Evolutionary conservation across 202 grass and related monocot species (phyloP), one percentile per base, ranked within the genome.

Genomic region (Panicum virgatum): DNA sequence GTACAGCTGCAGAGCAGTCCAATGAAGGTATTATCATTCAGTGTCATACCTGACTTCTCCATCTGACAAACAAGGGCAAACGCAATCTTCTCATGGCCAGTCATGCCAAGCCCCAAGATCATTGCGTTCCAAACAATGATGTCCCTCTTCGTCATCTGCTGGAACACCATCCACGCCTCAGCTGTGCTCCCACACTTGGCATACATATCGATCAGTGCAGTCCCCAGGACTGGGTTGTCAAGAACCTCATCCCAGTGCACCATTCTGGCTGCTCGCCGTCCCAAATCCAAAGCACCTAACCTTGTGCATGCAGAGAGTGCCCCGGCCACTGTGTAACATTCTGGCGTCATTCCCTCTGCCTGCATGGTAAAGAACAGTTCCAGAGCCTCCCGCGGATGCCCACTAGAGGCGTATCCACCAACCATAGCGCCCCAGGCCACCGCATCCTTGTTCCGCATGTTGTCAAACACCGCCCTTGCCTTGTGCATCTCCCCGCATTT

Each of bases 101-200:
- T 77, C 84, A 93, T 85, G 59, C 88, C 74, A 27, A 97, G 86
- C n/a, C 91, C 90, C 45, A 76, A 62, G 27, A 97, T 82, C 88
- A 93, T 88, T 6, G 91, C 85, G 57, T 93, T 97, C 91, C 91
- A 97, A 48, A 86, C 91, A 84, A 93, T 60, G n/a, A 86, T 26
- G 48, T 90, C 89, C 25, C 72, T 93, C 75, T 75, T 86, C 47
- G 62, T 79, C 83, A 90, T 93, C 30, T 75, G 77, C 74, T 72
- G 70, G 78, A 97, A 97, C 14, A 97, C 78, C 3, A 6, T 3
- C 88, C 82, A 89, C 4, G 91, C 91, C 13, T 76, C 82, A 14
- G 23, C 7, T 1, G 54, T 79, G 72, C 82, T 84, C 65, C 91
- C 86, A 30, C 91, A 94, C 82, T 97, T 97, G n/a, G n/a, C n/a